Evolutionary conservation across 768 basidiomycete species (phyloP), one percentile per base, ranked within the genome.

Genomic region (Mycena sanguinolenta): DNA sequence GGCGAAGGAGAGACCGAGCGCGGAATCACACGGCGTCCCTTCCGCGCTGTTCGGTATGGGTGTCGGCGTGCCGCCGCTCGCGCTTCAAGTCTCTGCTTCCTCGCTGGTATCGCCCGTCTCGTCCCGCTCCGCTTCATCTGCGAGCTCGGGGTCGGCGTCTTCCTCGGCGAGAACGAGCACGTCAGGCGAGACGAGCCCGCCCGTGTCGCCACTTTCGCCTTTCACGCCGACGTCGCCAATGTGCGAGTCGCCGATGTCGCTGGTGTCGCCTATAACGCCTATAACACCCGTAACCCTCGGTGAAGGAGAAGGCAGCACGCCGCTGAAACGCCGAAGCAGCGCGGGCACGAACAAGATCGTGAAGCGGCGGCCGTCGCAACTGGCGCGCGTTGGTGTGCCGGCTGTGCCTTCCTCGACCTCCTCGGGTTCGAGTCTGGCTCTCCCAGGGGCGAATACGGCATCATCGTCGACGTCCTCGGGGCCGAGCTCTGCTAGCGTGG

Each of bases 181-280:
- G 23, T 25, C 32, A n/a, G n/a, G n/a, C n/a, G n/a, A n/a, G 14
- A 72, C 71, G 17, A 55, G 63, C 23, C 63, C 71, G 39, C 71
- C 71, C 17, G 3, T 28, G 1, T 66, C 54, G 19, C 34, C 57
- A 5, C 21, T 50, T 12, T 62, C 59, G 25, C 25, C 49, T 27
- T 4, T 23, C 12, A 17, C 23, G n/a, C n/a, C n/a, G n/a, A n/a
- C n/a, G n/a, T n/a, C n/a, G n/a, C n/a, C n/a, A n/a, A n/a, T n/a
- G n/a, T n/a, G n/a, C n/a, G n/a, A n/a, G n/a, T n/a, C n/a, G 27
- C 3, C 55, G 21, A 10, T 23, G 8, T 57, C 30, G 19, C n/a
- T 21, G 21, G 2, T 30, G 12, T 60, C 52, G 23, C 46, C 54
- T 21, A 4, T 50, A 30, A 58, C 42, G 17, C 54, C 39, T 25